These are phyloP conservation scores for Backusella luteola DNA, from an alignment of 192 early-diverging fungal species.

Conservation along the genomic window DNA sequence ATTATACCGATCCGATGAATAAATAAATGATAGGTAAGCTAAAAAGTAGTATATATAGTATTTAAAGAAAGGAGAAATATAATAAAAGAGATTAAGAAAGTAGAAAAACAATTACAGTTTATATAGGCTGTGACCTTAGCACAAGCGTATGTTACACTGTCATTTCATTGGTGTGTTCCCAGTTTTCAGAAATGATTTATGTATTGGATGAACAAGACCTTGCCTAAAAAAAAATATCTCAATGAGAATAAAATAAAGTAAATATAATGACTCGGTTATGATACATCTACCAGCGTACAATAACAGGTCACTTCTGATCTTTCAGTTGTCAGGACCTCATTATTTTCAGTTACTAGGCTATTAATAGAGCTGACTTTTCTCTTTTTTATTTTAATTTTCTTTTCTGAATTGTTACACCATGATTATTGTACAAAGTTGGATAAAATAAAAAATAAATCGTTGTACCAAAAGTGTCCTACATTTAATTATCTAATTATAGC, in stretches of 20 bases:
- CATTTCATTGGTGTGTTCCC: not conserved
- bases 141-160: not conserved
- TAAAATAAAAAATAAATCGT: not conserved
- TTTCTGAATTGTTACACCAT: not conserved
- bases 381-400: not conserved
- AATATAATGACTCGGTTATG: no score
- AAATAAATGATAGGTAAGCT: not conserved
- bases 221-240: not conserved
- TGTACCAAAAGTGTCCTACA: not conserved
- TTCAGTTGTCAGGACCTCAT: not conserved
- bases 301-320: not conserved
- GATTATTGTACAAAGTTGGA: not conserved
- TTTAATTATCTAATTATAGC: constrained; percentile 6
- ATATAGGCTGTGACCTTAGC: not conserved
- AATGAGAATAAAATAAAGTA: not conserved
- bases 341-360: not conserved
- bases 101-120: not conserved
- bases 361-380: constrained; percentile 4
- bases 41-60: not conserved
- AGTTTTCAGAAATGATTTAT: not conserved
- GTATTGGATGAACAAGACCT: not conserved
- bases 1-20: not conserved
- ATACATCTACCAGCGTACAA: not conserved
- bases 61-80: not conserved
- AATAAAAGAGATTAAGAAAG: not conserved